These are phyloP conservation scores for Diaporthe sp. DNA, from an alignment of 2,329 filamentous ascomycete genomes.

Conservation along the genomic window DNA sequence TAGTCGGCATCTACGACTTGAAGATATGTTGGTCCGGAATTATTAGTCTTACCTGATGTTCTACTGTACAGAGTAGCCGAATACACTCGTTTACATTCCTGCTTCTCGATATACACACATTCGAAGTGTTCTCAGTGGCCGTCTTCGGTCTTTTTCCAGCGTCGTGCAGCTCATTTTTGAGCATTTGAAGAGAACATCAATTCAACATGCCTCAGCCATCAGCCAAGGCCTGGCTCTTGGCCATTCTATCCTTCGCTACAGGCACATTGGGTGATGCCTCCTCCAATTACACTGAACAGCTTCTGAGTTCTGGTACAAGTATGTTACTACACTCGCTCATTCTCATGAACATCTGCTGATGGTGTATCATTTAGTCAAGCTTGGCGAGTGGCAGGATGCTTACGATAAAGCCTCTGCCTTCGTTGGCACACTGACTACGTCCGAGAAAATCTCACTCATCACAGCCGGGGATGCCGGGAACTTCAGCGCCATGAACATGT, in stretches of 20 bases:
- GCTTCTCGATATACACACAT: background rate
- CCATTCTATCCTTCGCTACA: constrained; percentile 5
- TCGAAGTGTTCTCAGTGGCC: background rate
- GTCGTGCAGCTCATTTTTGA: too few relatives aligned
- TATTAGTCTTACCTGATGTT: background rate
- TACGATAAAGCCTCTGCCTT: constrained; percentile 16
- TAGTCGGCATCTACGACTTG: background rate
- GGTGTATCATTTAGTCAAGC: background rate
- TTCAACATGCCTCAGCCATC: background rate
- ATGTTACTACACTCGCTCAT: background rate
- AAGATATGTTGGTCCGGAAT: background rate
- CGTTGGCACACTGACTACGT: background rate
- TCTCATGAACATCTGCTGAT: background rate
- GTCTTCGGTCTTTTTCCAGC: background rate
- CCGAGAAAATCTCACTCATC: constrained; percentile 14
- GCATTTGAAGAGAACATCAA: background rate
- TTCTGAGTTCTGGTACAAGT: constrained; percentile 16
- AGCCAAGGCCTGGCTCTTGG: constrained; percentile 9
- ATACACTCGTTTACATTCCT: background rate
- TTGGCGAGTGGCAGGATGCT: constrained; percentile 32
- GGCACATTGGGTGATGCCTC: constrained; percentile 9
- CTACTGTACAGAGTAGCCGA: background rate
- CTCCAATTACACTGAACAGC: background rate
- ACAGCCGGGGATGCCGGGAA: background rate
- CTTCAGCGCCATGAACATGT: background rate